Base-by-base conservation (phyloP, 495 filamentous ascomycete genomes). In the Aspergillus carlsbadensis region DNA sequence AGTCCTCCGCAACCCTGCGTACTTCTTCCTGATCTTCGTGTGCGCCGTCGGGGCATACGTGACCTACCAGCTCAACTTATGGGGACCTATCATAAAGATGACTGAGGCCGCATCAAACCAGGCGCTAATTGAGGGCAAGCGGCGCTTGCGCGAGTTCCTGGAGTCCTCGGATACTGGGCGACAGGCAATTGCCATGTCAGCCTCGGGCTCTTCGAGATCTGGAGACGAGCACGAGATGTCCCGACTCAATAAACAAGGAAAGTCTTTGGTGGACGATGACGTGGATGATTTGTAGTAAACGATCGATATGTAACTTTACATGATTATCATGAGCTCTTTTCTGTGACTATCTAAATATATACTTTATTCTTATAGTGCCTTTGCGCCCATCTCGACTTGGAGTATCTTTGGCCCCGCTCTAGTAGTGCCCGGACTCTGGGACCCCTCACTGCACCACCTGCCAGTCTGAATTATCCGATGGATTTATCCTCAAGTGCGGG, bases 51-150 rank as follows among this genome's bases (percentile, higher is more conserved):
- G 81, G 21, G 87, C 86, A 13, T 98, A 98, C 63, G 78, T 97
- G 20, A 92, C 92, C 17, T 96, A 93, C 68, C 90, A 82, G 26
- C 87, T 98, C 49, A 97, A 97, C 65, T 84, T 98, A 8, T 92
- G 94, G 81, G 92, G 94, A 2, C 95, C 94, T 1, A 98, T 98
- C 77, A 73, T 92, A 57, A 90, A 93, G 63, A 96, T 98, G 89
- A 84, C 83, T 49, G 90, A 94, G 63, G 94, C 94, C 15, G 95
- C 95, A 14, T 84, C 84, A 13, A 79, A 83, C 59, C 94, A 98
- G 72, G 95, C 87, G 1, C 53, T 96, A 14, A 90, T 93, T 52
- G 88, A 97, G 59, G 90, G 87, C 61, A 96, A 95, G 77, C 87
- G 91, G 70, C 85, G 85, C 56, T 80, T 97, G 47, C 82, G 92